Percentiles rank a stretch among this genome's conserved stretches.
These are phyloP conservation scores for Penicillium paradoxum DNA, from an alignment of 495 filamentous ascomycete genomes.

Conservation along the genomic window DNA sequence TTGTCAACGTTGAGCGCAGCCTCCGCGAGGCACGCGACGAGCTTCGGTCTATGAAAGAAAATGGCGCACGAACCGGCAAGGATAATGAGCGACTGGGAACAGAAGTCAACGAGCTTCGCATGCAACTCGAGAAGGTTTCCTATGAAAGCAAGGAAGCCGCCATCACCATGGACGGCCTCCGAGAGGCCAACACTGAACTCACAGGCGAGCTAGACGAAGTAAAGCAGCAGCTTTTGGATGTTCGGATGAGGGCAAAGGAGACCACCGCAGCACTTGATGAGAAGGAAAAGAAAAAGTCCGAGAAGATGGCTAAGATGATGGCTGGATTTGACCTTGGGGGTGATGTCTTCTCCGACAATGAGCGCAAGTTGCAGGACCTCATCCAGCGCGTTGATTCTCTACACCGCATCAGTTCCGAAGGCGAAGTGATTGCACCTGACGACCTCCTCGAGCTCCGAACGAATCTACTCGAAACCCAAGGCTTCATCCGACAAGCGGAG, in stretches of 20 bases:
- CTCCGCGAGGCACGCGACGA: constrained; percentile 80
- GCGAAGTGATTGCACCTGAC: constrained; percentile 75
- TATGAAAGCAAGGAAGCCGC: constrained; percentile 95
- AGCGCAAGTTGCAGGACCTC: constrained; percentile 71
- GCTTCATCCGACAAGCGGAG: constrained; percentile 89
- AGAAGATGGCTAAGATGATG: constrained; percentile 99
- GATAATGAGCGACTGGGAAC: constrained; percentile 79
- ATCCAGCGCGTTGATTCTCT: constrained; percentile 77
- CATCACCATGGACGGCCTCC: constrained; percentile 96
- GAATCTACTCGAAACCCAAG: constrained; percentile 80
- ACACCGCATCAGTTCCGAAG: constrained; percentile 66
- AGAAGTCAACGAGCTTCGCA: constrained; percentile 86
- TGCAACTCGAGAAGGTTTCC: constrained; percentile 90
- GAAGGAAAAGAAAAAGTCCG: constrained; percentile 97
- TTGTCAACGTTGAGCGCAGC: constrained; percentile 69
- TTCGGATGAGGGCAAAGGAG: constrained; percentile 92
- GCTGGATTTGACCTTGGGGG: constrained; percentile 90
- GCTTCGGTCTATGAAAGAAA: constrained; percentile 72
- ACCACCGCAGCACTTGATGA: constrained; percentile 82
- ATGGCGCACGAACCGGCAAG: constrained; percentile 70
- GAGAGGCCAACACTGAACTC: constrained; percentile 91
- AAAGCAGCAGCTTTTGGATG: constrained; percentile 93
- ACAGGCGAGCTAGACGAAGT: constrained; percentile 89
- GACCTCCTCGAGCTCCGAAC: constrained; percentile 71
- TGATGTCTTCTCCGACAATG: constrained; percentile 87